phyloP scores from a whole-genome alignment of 2,329 filamentous ascomycete genomes.

The Acephala macrosclerotiorum region DNA sequence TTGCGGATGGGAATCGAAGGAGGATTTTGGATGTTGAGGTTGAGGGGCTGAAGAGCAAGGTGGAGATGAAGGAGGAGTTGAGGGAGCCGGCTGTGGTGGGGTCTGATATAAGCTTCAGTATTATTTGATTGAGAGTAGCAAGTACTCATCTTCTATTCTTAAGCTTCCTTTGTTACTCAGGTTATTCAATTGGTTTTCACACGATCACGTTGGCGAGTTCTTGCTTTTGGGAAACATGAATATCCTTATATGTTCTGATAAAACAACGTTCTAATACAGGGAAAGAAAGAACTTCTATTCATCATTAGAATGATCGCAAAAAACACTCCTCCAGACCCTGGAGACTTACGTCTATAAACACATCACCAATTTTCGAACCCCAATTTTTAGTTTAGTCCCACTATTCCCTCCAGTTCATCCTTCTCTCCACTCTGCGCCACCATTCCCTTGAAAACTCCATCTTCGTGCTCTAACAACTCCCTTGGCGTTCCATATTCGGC shows the following conservation, averaged over 20 bases:
- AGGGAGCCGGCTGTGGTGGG: background rate
- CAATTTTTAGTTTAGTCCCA: background rate
- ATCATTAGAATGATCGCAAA: background rate
- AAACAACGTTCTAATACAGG: conserved; percentile 6
- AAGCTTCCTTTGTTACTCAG: background rate
- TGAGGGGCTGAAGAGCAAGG: background rate
- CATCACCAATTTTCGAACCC: too few species aligned
- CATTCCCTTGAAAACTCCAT: conserved; percentile 36
- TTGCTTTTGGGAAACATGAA: background rate
- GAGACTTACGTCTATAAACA: background rate
- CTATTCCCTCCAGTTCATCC: conserved; percentile 24
- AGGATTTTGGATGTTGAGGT: background rate
- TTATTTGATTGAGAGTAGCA: background rate
- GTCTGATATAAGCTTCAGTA: background rate
- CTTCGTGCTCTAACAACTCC: conserved; percentile 53
- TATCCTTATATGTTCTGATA: background rate
- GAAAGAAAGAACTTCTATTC: background rate
- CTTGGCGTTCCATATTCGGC: conserved; percentile 71
- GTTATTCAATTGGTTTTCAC: background rate
- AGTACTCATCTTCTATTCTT: background rate
- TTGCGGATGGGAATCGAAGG: background rate
- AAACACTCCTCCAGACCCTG: background rate
- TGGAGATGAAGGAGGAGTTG: background rate
- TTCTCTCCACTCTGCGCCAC: conserved; percentile 35
- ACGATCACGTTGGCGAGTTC: background rate